Base-by-base conservation (phyloP, 768 basidiomycete genomes). In the Roridomyces roridus region DNA sequence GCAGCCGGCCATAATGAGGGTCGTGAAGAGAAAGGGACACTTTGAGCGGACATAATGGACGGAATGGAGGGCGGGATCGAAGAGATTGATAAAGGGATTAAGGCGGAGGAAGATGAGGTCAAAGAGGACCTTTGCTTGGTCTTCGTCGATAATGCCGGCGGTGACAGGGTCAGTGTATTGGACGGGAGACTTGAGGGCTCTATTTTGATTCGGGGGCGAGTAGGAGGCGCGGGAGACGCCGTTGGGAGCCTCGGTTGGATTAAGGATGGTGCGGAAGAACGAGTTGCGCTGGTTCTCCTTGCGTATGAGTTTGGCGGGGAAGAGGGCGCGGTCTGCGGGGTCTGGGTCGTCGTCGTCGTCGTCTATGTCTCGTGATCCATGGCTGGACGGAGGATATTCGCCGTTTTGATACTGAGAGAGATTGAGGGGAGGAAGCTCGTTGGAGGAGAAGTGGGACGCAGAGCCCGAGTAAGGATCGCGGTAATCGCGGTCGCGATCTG, bases 41-140 rank as follows among this genome's bases (percentile, higher is more conserved):
- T 84, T 87, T 20, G 80, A 77, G 65, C 94, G 91, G 65, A 95
- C 86, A 70, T 94, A 95, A 31, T 77, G 66, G 46, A 88, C 80
- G 0, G 94, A 87, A 70, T 96, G 94, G 31, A 96, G 75, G n/a
- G 83, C 77, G 34, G 93, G 91, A 74, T 95, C 94, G 68, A 96
- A 93, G 28, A 95, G 79, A 68, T 90, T 91, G 73, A 94, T 86
- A 71, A 94, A 93, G 12, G 93, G 91, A 69, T 95, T 95, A 48
- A 95, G 81, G 56, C 92, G 89, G 51, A 91, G 68, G 74, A 90
- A 93, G 68, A 94, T 81, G 58, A 84, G 75, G 69, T 93, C 91
- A 60, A 94, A 92, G 41, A 93, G 77, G 44, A 84, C 78, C 65
- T 82, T 81, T 41, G 89, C 91, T 54, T 89, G 85, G 35, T 80